Evolutionary conservation across 768 basidiomycete species (phyloP), one percentile per base, ranked within the genome.

Genomic region (Cystofilobasidium capitatum): DNA sequence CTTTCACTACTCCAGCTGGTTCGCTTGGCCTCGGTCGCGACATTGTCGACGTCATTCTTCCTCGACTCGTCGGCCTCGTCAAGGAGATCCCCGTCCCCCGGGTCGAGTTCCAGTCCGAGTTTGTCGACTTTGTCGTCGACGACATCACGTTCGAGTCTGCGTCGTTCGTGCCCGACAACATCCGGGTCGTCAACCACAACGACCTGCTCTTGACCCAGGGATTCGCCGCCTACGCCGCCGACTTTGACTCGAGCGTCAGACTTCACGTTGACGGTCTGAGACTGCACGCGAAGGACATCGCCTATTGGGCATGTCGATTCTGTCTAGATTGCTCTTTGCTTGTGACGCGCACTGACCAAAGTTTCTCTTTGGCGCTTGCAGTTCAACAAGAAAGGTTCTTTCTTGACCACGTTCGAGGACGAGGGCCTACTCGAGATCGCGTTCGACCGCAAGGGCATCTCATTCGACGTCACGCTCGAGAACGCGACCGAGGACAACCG

Each of bases 51-150:
- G 78, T 79, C 33, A 70, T 77, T 58, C 60, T 79, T 5, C 79
- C 79, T 26, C 68, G 79, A 16, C 40, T 77, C 17, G 73, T 79
- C 62, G 72, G 73, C 22, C 72, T 78, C 13, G 70, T 79, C 70
- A 77, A 79, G 75, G 74, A 77, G 68, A 76, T 79, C 58, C 79
- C 79, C 12, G 69, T 78, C 0, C 79, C 79, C 1, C 68, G 79
- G 17, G 71, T 78, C 70, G 78, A 79, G 71, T 79, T 73, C 74
- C 77, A 78, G 66, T 75, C 74, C 3, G 76, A 75, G 47, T 75
- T 71, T 71, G 72, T 71, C 24, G 45, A 39, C 55, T 57, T 66
- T 40, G 49, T 33, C 13, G 22, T 40, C 20, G 36, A 40, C 65
- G 37, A 40, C 36, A 22, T 58, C 66, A 71, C 70, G 36, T 74